phyloP scores from a whole-genome alignment of 305 asterid genomes.

The Withania somnifera region DNA sequence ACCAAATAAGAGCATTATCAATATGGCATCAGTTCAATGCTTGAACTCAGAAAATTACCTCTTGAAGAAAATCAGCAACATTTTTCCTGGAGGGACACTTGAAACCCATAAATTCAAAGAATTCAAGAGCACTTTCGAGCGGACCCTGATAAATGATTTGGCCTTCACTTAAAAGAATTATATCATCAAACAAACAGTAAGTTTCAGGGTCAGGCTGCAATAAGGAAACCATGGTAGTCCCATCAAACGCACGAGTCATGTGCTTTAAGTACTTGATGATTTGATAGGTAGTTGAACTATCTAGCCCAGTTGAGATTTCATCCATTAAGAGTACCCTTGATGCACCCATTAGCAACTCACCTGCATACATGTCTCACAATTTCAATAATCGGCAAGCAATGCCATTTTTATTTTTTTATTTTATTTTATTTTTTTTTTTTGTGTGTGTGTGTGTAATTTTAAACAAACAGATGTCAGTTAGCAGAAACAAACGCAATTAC shows the following conservation, averaged over 20 bases:
- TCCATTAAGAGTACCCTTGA: slow-evolving; percentile 67
- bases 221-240: slow-evolving; percentile 58
- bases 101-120: slow-evolving; percentile 54
- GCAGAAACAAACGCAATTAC: slow-evolving; percentile 21
- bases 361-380: slow-evolving; percentile 31
- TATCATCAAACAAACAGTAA: slow-evolving; percentile 60
- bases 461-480: not conserved
- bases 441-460: too few species aligned
- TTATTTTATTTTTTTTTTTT: too few species aligned
- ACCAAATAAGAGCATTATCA: not conserved
- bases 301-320: slow-evolving; percentile 76
- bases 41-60: slow-evolving; percentile 30
- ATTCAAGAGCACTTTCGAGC: slow-evolving; percentile 42
- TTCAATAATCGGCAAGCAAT: slow-evolving; percentile 23
- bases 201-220: slow-evolving; percentile 83
- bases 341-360: slow-evolving; percentile 76
- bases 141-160: slow-evolving; percentile 77
- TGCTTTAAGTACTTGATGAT: slow-evolving; percentile 53
- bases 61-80: slow-evolving; percentile 74
- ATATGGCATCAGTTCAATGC: not conserved
- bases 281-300: slow-evolving; percentile 72
- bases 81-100: slow-evolving; percentile 63
- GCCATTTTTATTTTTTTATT: not conserved
- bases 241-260: slow-evolving; percentile 46
- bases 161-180: slow-evolving; percentile 64